Base-by-base conservation (phyloP, 2,329 filamentous ascomycete genomes). In the Penicillium sp. region DNA sequence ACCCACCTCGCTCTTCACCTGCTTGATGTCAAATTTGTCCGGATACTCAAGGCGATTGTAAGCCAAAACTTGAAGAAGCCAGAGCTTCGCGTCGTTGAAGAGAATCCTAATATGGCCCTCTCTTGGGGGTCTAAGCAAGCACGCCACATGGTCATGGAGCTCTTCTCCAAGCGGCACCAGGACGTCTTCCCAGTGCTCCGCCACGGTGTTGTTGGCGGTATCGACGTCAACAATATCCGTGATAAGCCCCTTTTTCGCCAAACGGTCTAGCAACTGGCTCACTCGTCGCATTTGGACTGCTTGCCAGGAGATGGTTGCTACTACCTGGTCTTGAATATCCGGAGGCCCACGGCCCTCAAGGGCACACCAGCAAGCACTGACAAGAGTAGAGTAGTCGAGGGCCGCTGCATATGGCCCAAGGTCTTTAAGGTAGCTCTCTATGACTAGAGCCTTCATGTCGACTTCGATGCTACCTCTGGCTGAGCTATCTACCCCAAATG, bases 311-410 rank as follows among this genome's bases (percentile, higher is more conserved):
- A 39, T 39, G 26, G 28, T 48, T 8, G 37, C 48, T 34, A 51
- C 36, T 4, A 51, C 33, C 23, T 52, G 31, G 29, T 51, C 52
- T 29, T 55, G 11, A 4, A 47, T 26, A 43, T 55, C 28, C 5
- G 42, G 36, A 39, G 52, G 48, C 23, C 47, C 47, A 51, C 48
- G 21, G 40, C 52, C 47, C 18, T 51, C 47, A 31, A 55, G 52
- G 11, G 36, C 47, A 14, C 29, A 3, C 36, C 50, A 13, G 26
- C 48, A 48, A n/a, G 48, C 52, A 34, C 36, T 24, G 24, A 8
- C 47, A 36, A 51, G 52, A 24, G 34, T 34, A 11, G 11, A 42
- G 28, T 43, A 10, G 34, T 28, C 19, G 8, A 47, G 26, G 6
- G 10, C 5, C 23, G 19, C 18, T 11, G 24, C 18, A 10, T 47